Base-by-base conservation (phyloP, 495 filamentous ascomycete genomes). In the Xylaria venustula region DNA sequence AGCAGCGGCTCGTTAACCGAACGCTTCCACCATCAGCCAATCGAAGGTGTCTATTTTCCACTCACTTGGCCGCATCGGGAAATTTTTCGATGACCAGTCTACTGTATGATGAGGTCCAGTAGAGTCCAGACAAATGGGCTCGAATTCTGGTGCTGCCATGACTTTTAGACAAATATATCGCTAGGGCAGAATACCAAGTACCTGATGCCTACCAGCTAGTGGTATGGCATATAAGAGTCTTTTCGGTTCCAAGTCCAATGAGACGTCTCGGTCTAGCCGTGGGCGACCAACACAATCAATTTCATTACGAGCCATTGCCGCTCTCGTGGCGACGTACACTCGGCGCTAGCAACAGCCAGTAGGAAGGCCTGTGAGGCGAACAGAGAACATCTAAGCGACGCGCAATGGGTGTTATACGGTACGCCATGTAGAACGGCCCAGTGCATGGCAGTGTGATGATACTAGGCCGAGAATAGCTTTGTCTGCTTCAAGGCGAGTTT, bases 21-120 rank as follows among this genome's bases (percentile, higher is more conserved):
- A 42, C 7, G n/a, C 17, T 17, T 45, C 5, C 9, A 3, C 26
- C 2, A 15, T 19, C 48, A 34, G 19, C 15, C 26, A 51, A 34
- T 51, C 41, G 17, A 23, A 22, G 25, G 2, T 45, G 12, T 23
- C 22, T 25, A 25, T 47, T 57, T n/a, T 6, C 28, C 7, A 17
- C 15, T 36, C 28, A 25, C 47, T 20, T 54, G 51, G 15, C 51
- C 51, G 51, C n/a, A 54, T 54, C 36, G 34, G 51, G 51, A 12
- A 54, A 54, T 54, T 42, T 42, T 28, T 17, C 1, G 23, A 28
- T 30, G 20, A 12, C 8, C 40, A n/a, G n/a, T n/a, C n/a, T n/a
- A n/a, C n/a, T n/a, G n/a, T n/a, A n/a, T n/a, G n/a, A n/a, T n/a
- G n/a, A n/a, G n/a, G n/a, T n/a, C n/a, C n/a, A n/a, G n/a, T n/a